These are phyloP conservation scores for Dendrobium officinale DNA, from an alignment of 106 monocot genomes.

Conservation along the genomic window DNA sequence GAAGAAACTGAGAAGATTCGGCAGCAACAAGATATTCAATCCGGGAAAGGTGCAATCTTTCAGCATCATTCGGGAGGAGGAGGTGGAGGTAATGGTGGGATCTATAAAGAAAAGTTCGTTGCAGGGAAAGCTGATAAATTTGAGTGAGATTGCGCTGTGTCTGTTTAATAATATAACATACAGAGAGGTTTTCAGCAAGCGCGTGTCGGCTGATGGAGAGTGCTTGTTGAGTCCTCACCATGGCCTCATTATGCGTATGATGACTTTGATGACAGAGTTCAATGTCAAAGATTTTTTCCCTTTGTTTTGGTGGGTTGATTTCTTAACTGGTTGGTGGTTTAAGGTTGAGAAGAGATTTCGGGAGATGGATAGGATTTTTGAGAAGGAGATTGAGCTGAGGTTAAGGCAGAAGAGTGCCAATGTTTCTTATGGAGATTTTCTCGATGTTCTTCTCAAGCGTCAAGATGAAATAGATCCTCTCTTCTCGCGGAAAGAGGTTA, in stretches of 20 bases:
- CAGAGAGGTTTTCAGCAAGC: constrained; percentile 1
- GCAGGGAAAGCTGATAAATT: background rate
- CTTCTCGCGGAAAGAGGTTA: background rate
- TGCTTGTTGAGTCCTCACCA: background rate
- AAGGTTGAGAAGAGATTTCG: background rate
- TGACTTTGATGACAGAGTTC: background rate
- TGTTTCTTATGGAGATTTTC: background rate
- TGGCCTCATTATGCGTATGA: background rate
- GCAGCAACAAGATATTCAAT: constrained; percentile 2
- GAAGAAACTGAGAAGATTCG: constrained; percentile 10
- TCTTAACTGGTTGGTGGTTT: background rate
- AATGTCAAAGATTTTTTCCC: background rate
- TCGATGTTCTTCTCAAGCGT: background rate
- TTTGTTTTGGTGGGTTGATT: constrained; percentile 7
- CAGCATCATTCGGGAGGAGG: background rate
- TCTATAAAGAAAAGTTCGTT: background rate
- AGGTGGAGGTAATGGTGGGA: background rate
- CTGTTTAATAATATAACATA: background rate
- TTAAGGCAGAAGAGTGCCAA: background rate
- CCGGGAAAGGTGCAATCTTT: constrained; percentile 1
- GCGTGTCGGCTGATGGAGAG: background rate
- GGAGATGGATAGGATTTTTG: background rate
- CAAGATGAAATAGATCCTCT: background rate
- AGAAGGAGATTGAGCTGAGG: background rate
- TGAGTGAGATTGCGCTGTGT: background rate